Evolutionary conservation across 2,329 filamentous ascomycete genomes (phyloP).

Genomic region (Colletotrichum scovillei): DNA sequence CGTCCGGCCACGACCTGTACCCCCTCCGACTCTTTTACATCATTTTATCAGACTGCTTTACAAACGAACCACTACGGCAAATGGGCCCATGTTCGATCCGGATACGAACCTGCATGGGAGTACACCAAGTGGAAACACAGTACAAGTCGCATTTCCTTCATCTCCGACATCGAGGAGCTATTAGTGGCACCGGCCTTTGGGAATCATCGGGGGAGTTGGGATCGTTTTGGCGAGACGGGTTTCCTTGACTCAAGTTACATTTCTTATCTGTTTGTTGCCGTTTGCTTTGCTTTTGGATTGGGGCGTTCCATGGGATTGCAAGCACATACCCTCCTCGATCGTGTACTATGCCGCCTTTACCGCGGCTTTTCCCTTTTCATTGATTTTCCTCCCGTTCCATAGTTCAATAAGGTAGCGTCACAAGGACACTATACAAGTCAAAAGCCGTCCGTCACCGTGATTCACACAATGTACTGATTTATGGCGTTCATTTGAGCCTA

Average conservation of each 20-base stretch:
- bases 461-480: neutral
- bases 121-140: slow-evolving; percentile 23
- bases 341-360: slow-evolving; percentile 4
- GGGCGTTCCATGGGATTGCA: slow-evolving; percentile 22
- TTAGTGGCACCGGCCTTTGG: slow-evolving; percentile 6
- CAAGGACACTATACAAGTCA: slow-evolving; percentile 21
- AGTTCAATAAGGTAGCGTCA: slow-evolving; percentile 29
- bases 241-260: slow-evolving; percentile 8
- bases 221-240: slow-evolving; percentile 7
- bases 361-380: neutral
- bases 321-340: slow-evolving; percentile 32
- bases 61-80: slow-evolving; percentile 9
- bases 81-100: slow-evolving; percentile 21
- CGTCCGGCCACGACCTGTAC: slow-evolving; percentile 32
- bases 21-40: slow-evolving; percentile 7
- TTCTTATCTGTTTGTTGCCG: slow-evolving; percentile 24
- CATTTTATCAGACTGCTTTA: slow-evolving; percentile 24
- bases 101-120: slow-evolving; percentile 15
- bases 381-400: slow-evolving; percentile 11
- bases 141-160: slow-evolving; percentile 26
- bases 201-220: slow-evolving; percentile 31
- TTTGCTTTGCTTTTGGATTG: slow-evolving; percentile 16
- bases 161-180: neutral
- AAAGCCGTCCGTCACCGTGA: neutral
- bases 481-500: neutral